Conservation (phyloP, 495 filamentous ascomycete genomes). For the Lasiosphaeria hispida region DNA sequence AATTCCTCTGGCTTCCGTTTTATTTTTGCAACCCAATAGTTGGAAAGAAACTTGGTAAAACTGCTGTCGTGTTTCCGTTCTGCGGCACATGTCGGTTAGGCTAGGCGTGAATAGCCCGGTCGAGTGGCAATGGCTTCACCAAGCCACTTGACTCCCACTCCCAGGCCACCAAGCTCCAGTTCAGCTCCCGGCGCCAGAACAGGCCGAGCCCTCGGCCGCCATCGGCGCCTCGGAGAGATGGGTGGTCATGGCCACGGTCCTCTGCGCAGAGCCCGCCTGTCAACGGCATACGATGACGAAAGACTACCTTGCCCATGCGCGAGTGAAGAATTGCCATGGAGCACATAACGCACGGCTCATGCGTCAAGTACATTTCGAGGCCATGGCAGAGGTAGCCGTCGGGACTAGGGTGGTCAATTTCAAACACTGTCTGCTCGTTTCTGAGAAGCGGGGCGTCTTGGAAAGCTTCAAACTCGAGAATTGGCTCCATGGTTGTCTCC, state of each 20-base stretch:
- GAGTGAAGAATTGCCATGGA: constrained; percentile 94
- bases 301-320: constrained; percentile 79
- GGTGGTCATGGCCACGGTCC: constrained; percentile 41
- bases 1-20: constrained; percentile 42
- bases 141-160: constrained; percentile 58
- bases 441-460: constrained; percentile 43
- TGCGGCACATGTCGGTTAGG: constrained; percentile 1
- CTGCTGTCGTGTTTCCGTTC: background rate
- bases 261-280: constrained; percentile 57
- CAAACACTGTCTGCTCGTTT: constrained; percentile 43
- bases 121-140: constrained; percentile 32
- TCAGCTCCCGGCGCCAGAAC: constrained; percentile 89
- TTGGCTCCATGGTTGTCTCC: constrained; percentile 17
- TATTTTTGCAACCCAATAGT: constrained; percentile 33
- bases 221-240: constrained; percentile 33
- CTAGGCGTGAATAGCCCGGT: constrained; percentile 40
- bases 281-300: constrained; percentile 60
- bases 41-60: constrained; percentile 2
- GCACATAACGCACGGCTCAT: constrained; percentile 95
- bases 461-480: constrained; percentile 47
- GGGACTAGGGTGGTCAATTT: constrained; percentile 42
- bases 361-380: constrained; percentile 85
- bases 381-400: constrained; percentile 93
- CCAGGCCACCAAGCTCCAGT: constrained; percentile 89
- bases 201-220: constrained; percentile 69